Evolutionary conservation across 2,329 filamentous ascomycete genomes (phyloP).

Genomic region (Aspergillus bombycis): DNA sequence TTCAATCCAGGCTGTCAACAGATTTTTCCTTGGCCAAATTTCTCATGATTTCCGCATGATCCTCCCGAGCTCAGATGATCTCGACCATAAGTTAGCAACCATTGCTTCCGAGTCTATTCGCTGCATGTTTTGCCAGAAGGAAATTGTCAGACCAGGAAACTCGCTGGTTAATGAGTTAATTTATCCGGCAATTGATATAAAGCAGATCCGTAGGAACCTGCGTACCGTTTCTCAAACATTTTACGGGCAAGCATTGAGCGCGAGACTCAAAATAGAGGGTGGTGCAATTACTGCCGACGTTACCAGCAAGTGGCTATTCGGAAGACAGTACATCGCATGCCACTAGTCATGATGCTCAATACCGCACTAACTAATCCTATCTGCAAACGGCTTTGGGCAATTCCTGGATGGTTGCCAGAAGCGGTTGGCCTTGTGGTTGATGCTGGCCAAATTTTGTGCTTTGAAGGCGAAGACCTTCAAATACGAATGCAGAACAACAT

Average conservation of each 20-base stretch:
- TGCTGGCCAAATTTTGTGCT: conserved; percentile 90
- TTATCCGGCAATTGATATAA: conserved; percentile 66
- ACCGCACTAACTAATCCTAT: conserved; percentile 72
- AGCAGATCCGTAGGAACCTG: conserved; percentile 54
- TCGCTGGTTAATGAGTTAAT: conserved; percentile 84
- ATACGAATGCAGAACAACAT: conserved; percentile 77
- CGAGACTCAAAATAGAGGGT: conserved; percentile 85
- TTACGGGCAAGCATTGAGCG: conserved; percentile 91
- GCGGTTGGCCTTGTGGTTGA: conserved; percentile 93
- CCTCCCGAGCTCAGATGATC: conserved; percentile 60
- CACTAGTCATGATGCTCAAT: conserved; percentile 86
- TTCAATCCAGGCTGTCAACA: conserved; percentile 83
- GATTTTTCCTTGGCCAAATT: conserved; percentile 84
- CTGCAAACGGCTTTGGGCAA: conserved; percentile 77
- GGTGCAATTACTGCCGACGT: conserved; percentile 87
- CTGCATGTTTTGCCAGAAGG: conserved; percentile 84
- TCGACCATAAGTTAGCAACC: conserved; percentile 67
- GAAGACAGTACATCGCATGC: conserved; percentile 80
- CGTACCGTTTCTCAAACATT: conserved; percentile 77
- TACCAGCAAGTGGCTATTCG: conserved; percentile 87
- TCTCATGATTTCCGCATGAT: conserved; percentile 74
- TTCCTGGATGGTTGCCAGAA: conserved; percentile 86
- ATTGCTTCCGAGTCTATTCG: conserved; percentile 62
- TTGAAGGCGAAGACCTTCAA: conserved; percentile 86
- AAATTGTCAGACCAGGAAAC: conserved; percentile 77